Percentiles rank a stretch among this genome's conserved stretches.
Conservation (phyloP, 331 rosid species). For the Cydonia oblonga region DNA sequence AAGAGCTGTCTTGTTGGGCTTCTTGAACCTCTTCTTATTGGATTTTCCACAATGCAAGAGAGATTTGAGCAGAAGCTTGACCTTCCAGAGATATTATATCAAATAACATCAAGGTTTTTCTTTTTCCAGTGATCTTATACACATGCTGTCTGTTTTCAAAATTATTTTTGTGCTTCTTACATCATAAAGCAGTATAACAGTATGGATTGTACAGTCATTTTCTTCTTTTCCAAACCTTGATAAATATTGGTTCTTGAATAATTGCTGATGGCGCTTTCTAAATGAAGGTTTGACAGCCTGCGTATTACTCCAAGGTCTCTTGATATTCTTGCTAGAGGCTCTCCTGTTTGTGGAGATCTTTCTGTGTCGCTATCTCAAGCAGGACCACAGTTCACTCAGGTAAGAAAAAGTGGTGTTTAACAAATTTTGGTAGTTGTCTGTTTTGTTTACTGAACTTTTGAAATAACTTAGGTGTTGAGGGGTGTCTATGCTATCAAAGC, state of each 20-base stretch:
- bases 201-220: conserved; percentile 7
- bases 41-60: conserved; percentile 95
- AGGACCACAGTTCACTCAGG: conserved; percentile 98
- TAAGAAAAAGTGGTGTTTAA: conserved; percentile 21
- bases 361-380: conserved; percentile 96
- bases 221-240: conserved; percentile 7
- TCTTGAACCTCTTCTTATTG: conserved; percentile 96
- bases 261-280: conserved; percentile 18
- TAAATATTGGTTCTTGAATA: not conserved
- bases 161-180: not conserved
- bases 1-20: conserved; percentile 98
- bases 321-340: conserved; percentile 87
- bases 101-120: conserved; percentile 84
- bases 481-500: conserved; percentile 92
- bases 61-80: conserved; percentile 91
- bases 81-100: conserved; percentile 86
- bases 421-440: conserved; percentile 10
- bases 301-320: conserved; percentile 95
- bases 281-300: conserved; percentile 93
- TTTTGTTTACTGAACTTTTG: conserved; percentile 20
- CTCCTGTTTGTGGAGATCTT: conserved; percentile 99
- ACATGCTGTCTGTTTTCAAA: not conserved
- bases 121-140: conserved; percentile 1
- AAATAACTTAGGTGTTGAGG: conserved; percentile 63
- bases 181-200: not conserved